Percentiles rank a stretch among this genome's conserved stretches.
Conservation (phyloP, 192 early-diverging fungal genomes). For the Dissophora ornata region DNA sequence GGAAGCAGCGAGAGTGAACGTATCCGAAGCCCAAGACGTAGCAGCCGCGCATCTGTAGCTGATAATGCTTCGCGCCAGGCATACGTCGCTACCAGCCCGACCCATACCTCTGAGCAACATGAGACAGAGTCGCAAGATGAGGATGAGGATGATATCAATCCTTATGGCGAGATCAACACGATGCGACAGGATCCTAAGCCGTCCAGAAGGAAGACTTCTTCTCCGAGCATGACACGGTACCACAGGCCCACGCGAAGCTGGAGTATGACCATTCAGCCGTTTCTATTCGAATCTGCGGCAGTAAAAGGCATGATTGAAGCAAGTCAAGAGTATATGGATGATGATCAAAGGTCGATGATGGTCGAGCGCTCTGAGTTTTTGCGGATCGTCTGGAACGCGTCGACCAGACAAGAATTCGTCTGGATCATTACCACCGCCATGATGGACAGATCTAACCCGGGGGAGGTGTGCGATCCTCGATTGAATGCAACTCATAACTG, state of each 20-base stretch:
- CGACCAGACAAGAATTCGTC: slow-evolving; percentile 15
- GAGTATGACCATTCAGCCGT: slow-evolving; percentile 21
- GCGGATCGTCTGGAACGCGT: slow-evolving; percentile 26
- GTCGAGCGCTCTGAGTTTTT: background rate
- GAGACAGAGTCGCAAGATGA: no score
- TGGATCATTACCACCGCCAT: slow-evolving; percentile 21
- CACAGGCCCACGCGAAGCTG: slow-evolving; percentile 8
- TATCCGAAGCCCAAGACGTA: no score
- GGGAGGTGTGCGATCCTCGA: slow-evolving; percentile 16
- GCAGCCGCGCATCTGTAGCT: no score
- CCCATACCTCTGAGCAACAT: no score
- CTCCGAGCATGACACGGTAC: background rate
- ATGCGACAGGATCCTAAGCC: background rate
- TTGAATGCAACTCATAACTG: background rate
- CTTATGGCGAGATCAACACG: no score
- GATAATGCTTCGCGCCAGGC: no score
- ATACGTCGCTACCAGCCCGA: no score
- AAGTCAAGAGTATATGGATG: slow-evolving; percentile 10
- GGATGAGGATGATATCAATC: no score
- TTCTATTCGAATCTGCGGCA: background rate
- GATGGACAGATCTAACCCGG: slow-evolving; percentile 31
- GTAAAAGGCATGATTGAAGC: slow-evolving; percentile 25
- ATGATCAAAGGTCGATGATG: background rate
- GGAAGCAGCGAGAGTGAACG: no score
- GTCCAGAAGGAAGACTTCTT: no score